Conservation (phyloP, 345 rosid species). For the Pistacia vera region DNA sequence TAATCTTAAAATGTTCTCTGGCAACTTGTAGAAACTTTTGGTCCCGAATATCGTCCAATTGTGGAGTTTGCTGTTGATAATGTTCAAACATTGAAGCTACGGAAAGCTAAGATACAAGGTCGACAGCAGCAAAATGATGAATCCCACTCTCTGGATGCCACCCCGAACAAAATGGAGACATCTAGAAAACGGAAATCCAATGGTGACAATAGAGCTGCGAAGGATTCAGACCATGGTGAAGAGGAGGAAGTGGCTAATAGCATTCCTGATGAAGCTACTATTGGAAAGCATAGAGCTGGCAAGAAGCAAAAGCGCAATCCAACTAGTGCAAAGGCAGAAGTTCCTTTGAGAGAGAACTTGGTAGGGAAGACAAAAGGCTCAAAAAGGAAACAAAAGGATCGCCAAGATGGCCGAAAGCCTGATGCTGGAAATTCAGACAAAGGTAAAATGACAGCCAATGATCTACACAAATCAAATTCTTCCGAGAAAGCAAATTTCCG, state of each 20-base stretch:
- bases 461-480: conserved; percentile 20
- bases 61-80: conserved; percentile 86
- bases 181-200: conserved; percentile 48
- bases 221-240: conserved; percentile 19
- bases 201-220: conserved; percentile 32
- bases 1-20: conserved; percentile 4
- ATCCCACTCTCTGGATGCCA: conserved; percentile 17
- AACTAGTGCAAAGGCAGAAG: conserved; percentile 25
- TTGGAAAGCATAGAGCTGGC: conserved; percentile 19
- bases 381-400: conserved; percentile 28
- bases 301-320: conserved; percentile 45
- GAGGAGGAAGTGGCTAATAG: conserved; percentile 25
- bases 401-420: conserved; percentile 21
- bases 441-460: conserved; percentile 19
- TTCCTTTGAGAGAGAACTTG: conserved; percentile 19
- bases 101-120: conserved; percentile 48
- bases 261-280: conserved; percentile 18
- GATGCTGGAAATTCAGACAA: conserved; percentile 21
- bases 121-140: conserved; percentile 39
- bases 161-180: conserved; percentile 25
- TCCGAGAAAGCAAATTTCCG: conserved; percentile 25
- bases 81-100: conserved; percentile 71
- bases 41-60: conserved; percentile 74
- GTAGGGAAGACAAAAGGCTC: conserved; percentile 26
- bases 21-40: conserved; percentile 70